Evolutionary conservation across 176 grass and related monocot genomes (phyloP).

Genomic region (Triticum dicoccoides): DNA sequence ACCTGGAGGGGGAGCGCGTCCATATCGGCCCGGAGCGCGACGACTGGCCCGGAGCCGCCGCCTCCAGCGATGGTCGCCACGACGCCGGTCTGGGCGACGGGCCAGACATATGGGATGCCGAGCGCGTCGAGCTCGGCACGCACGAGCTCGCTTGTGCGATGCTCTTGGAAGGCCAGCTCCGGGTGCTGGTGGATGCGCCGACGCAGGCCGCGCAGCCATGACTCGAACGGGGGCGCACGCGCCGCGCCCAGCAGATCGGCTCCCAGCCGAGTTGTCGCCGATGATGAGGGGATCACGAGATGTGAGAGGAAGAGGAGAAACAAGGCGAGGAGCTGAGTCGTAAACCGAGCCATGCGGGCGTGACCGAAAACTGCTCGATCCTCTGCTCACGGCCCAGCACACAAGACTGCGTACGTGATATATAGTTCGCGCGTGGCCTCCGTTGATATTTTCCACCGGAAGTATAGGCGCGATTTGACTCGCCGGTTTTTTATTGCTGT

Average conservation of each 20-base stretch:
- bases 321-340: no score
- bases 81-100: not conserved
- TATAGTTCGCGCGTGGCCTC: no score
- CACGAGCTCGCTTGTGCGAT: not conserved
- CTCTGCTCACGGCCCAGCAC: no score
- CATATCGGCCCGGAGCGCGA: constrained; percentile 1
- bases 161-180: not conserved
- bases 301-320: no score
- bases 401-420: no score
- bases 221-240: not conserved
- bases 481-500: no score
- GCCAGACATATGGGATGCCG: not conserved
- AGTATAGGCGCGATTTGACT: no score
- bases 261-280: no score
- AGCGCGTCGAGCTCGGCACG: not conserved
- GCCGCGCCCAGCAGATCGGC: not conserved
- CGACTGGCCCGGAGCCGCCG: not conserved
- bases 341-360: no score
- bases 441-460: no score
- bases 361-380: no score
- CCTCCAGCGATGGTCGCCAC: not conserved
- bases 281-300: no score
- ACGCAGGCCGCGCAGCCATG: not conserved
- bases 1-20: not conserved
- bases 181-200: not conserved